phyloP scores from a whole-genome alignment of 1,284 basidiomycete genomes.

The Irpex sp. region DNA sequence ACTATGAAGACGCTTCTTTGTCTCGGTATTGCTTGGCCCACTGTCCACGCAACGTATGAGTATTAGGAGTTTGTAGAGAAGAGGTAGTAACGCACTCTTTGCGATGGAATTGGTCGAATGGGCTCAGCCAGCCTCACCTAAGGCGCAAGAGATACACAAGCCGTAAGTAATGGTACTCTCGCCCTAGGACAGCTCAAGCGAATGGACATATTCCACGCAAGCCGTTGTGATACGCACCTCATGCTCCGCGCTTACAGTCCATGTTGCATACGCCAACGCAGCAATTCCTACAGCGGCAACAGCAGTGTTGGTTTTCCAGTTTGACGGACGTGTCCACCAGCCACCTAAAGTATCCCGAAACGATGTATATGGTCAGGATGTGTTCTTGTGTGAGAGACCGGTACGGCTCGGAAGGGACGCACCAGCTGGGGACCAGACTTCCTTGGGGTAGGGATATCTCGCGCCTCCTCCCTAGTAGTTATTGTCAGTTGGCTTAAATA shows the following conservation, averaged over 20 bases:
- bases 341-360: constrained; percentile 42
- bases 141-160: too few relatives aligned
- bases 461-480: constrained; percentile 54
- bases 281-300: constrained; percentile 58
- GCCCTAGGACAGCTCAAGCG: too few relatives aligned
- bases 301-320: constrained; percentile 68
- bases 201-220: not conserved
- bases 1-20: not conserved
- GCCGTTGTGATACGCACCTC: constrained; percentile 43
- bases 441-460: constrained; percentile 68
- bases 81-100: constrained; percentile 38
- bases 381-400: not conserved
- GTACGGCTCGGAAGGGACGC: constrained; percentile 17
- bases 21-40: constrained; percentile 32
- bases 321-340: constrained; percentile 71
- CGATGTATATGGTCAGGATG: not conserved
- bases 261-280: constrained; percentile 53
- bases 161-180: too few relatives aligned
- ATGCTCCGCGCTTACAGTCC: constrained; percentile 57
- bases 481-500: not conserved
- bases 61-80: not conserved
- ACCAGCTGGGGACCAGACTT: constrained; percentile 72
- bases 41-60: constrained; percentile 15
- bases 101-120: constrained; percentile 56
- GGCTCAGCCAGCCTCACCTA: constrained; percentile 38